A percentile compares a stretch with the other conserved stretches of the same genome.
phyloP scores from a whole-genome alignment of 345 rosid species.

The Lepidium sativum region DNA sequence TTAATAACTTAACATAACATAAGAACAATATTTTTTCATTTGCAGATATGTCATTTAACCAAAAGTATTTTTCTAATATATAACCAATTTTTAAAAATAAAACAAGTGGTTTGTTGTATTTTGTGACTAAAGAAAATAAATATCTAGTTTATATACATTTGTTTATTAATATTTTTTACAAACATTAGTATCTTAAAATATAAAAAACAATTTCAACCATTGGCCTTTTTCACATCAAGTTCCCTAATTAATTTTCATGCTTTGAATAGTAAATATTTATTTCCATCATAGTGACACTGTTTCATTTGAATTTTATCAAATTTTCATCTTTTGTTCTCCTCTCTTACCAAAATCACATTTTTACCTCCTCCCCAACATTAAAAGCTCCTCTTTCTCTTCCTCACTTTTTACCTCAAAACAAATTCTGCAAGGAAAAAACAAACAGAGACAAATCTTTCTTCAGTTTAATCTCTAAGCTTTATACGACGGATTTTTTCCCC shows the following conservation, averaged over 20 bases:
- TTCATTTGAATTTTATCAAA: conserved; percentile 7
- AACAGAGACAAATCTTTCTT: conserved; percentile 7
- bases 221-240: not conserved
- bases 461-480: conserved; percentile 12
- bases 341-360: conserved; percentile 8
- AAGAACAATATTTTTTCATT: no score
- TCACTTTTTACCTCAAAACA: not conserved
- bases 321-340: not conserved
- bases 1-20: not conserved
- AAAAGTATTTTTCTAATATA: no score
- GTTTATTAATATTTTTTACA: no score
- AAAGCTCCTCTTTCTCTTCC: not conserved
- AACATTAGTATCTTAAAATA: not conserved
- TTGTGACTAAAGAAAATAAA: not conserved
- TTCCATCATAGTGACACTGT: conserved; percentile 6
- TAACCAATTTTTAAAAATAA: not conserved
- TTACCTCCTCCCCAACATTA: not conserved
- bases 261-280: conserved; percentile 1
- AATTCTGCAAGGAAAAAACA: not conserved
- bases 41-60: no score
- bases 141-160: no score
- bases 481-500: not conserved
- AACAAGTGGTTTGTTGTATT: not conserved
- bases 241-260: not conserved
- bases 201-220: not conserved